These are phyloP conservation scores for Mortierella sp. DNA, from an alignment of 371 early-diverging fungal genomes.

Conservation along the genomic window DNA sequence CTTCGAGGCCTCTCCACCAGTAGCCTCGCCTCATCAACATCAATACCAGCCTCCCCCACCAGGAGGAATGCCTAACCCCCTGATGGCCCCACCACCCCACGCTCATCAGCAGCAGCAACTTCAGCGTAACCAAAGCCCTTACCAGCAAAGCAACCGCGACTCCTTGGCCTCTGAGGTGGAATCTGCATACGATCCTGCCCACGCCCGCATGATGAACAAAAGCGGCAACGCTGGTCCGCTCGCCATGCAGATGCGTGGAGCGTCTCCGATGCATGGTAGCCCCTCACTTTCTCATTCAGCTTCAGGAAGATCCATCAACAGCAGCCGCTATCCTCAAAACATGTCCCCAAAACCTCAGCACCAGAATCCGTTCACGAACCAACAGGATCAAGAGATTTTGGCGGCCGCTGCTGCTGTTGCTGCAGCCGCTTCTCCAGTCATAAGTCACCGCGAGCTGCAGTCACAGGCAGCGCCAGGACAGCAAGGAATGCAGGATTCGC, in stretches of 20 bases:
- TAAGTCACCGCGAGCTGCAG: constrained; percentile 11
- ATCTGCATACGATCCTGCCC: constrained; percentile 41
- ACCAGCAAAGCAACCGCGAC: constrained; percentile 20
- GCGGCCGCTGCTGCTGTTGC: constrained; percentile 34
- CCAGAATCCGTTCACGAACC: constrained; percentile 9
- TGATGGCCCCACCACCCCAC: constrained; percentile 6
- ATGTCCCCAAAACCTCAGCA: constrained; percentile 16
- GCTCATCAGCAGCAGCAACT: constrained; percentile 12
- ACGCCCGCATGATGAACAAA: constrained; percentile 11
- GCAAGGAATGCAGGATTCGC: not conserved
- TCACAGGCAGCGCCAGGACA: not conserved
- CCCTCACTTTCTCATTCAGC: constrained; percentile 10
- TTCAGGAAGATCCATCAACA: constrained; percentile 7
- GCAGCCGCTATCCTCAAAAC: constrained; percentile 23
- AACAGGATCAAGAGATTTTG: constrained; percentile 22
- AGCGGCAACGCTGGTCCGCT: not conserved
- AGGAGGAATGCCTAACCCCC: constrained; percentile 8
- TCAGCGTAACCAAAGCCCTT: constrained; percentile 11
- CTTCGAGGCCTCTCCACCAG: constrained; percentile 16
- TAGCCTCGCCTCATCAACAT: constrained; percentile 17
- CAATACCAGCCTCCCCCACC: constrained; percentile 34
- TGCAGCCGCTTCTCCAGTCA: constrained; percentile 20
- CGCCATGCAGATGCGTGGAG: not conserved
- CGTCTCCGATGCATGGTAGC: constrained; percentile 8
- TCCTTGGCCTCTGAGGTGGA: constrained; percentile 45